These are phyloP conservation scores for Mrakiaceae sp. DNA, from an alignment of 1,284 basidiomycete genomes.

Conservation along the genomic window DNA sequence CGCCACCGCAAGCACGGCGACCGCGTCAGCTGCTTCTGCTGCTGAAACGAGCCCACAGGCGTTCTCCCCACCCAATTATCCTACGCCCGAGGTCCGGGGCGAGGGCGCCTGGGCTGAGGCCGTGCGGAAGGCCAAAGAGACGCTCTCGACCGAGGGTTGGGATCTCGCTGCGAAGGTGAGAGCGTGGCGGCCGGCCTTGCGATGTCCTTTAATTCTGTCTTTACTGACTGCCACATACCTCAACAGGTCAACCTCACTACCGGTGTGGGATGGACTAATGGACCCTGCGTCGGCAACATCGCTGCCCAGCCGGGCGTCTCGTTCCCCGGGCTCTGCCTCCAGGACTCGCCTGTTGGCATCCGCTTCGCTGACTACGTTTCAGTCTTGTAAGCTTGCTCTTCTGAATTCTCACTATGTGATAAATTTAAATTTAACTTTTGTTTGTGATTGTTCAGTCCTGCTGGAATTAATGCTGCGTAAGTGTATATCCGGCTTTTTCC, in stretches of 20 bases:
- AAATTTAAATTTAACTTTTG: not conserved
- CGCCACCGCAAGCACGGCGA: not conserved
- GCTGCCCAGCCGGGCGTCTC: constrained; percentile 47
- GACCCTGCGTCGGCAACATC: constrained; percentile 44
- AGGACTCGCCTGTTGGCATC: constrained; percentile 45
- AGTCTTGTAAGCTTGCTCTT: constrained; percentile 37
- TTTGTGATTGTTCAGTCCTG: not conserved
- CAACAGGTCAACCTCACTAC: constrained; percentile 40
- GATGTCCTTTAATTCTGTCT: constrained; percentile 17
- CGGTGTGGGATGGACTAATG: constrained; percentile 32
- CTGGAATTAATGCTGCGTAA: constrained; percentile 1
- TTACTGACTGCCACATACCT: constrained; percentile 35
- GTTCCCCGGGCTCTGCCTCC: constrained; percentile 58
- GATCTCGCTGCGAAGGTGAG: not conserved
- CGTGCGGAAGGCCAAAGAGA: constrained; percentile 12
- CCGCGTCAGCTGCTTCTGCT: not conserved
- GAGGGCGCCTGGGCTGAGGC: constrained; percentile 27
- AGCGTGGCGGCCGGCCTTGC: not conserved
- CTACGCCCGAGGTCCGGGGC: constrained; percentile 19
- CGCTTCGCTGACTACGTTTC: constrained; percentile 50
- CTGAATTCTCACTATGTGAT: not conserved
- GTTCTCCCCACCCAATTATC: constrained; percentile 18
- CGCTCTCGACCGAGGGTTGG: not conserved
- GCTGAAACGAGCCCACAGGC: not conserved
- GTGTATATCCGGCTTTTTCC: not conserved